Base-by-base conservation (phyloP, 805 yeast species). In the Tetrapisispora taiwanensis region DNA sequence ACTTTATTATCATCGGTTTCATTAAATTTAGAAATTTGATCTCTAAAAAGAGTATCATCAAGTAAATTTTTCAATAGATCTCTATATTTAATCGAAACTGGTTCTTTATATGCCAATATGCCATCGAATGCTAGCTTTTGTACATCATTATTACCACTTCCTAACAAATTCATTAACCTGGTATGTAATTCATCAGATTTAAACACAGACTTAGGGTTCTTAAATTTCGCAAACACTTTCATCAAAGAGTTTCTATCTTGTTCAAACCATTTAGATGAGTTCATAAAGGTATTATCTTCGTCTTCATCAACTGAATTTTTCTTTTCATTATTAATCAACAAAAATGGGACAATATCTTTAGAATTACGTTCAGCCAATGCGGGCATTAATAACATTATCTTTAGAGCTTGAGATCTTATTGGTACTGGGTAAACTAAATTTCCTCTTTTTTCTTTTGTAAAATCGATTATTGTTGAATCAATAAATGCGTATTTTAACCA, bases 21-120 rank as follows among this genome's bases (percentile, higher is more conserved):
- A 17, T 85, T 65, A 33, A 92, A 72, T 15, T 72, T 74, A 18
- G 84, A 69, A 27, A 89, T 67, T 62, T 89, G 97, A 63, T 92
- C 98, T 46, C 87, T 76, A 67, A 87, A 89, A 15, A 81, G 67
- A 2, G 84, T 75, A 48, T 87, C 95, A 59, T 90, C 96, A 15
- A 90, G 67, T 46, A 92, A 63, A 49, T 82, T 88, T 39, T 66
- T 73, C 53, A 92, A 66, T 52, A 81, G 81, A 48, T 83, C 95
- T 45, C 73, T 70, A 57, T 87, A 90, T 57, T 81, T 83, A 43
- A 72, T 73, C 30, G 86, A 63, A 3, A 68, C 69, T 1, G 74
- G 71, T 39, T 73, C 69, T 50, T 79, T 78, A 70, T 75, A 83
- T 33, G 83, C 77, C 31, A 87, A 62, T 5, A 92, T 55, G 34